phyloP scores from a whole-genome alignment of 257 asterid genomes.

The Nicotiana otophora region DNA sequence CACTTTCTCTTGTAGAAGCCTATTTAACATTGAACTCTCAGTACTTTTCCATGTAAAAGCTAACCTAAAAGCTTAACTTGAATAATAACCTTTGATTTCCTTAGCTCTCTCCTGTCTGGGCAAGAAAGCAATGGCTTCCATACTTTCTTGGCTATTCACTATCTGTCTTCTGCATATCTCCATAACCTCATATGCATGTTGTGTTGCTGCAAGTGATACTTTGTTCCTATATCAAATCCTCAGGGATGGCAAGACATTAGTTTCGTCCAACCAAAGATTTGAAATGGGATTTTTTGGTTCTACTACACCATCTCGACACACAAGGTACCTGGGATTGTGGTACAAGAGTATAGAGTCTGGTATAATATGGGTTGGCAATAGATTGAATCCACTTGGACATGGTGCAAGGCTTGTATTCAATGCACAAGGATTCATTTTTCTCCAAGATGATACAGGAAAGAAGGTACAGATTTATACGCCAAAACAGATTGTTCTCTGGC shows the following conservation, averaged over 20 bases:
- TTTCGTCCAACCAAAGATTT: slow-evolving; percentile 24
- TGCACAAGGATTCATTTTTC: slow-evolving; percentile 7
- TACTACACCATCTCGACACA: background rate
- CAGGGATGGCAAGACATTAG: slow-evolving; percentile 10
- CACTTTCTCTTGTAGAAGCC: background rate
- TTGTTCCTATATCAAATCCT: slow-evolving; percentile 19
- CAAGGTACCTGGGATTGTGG: slow-evolving; percentile 22
- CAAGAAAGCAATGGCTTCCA: background rate
- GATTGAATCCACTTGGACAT: slow-evolving; percentile 20
- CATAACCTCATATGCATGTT: background rate
- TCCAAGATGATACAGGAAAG: slow-evolving; percentile 9
- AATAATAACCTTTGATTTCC: background rate
- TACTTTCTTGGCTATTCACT: background rate
- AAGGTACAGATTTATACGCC: background rate
- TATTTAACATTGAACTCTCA: background rate
- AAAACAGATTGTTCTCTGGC: background rate
- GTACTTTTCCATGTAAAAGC: background rate
- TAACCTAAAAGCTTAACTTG: background rate
- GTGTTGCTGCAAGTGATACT: slow-evolving; percentile 12
- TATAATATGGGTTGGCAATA: slow-evolving; percentile 37
- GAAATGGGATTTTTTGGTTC: slow-evolving; percentile 23
- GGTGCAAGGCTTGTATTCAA: background rate
- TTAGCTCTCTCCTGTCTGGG: background rate
- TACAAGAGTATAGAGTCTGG: background rate
- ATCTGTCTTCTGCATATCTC: background rate